phyloP scores from a whole-genome alignment of 2,329 filamentous ascomycete genomes.

The Ceratocystis alfenasii region DNA sequence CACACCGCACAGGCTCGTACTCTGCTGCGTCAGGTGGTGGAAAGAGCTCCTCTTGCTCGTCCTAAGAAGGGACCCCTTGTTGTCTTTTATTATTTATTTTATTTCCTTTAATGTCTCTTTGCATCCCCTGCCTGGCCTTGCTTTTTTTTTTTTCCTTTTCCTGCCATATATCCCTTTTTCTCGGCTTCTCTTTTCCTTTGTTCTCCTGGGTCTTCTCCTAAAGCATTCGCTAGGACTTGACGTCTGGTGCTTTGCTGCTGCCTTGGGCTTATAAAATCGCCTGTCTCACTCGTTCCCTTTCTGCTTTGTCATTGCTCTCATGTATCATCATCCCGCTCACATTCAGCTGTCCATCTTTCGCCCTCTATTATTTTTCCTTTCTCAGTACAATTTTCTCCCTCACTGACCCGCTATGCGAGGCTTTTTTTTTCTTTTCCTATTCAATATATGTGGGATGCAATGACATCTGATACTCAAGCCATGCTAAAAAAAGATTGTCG shows the following conservation, averaged over 20 bases:
- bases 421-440: not conserved
- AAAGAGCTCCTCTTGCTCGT: not conserved
- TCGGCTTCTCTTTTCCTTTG: not conserved
- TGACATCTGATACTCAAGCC: not conserved
- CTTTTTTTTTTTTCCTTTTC: not conserved
- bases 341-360: not conserved
- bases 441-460: slow-evolving; percentile 1
- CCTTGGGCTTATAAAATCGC: not conserved
- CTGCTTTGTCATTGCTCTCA: not conserved
- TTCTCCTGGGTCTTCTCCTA: not conserved
- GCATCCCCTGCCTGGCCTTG: not conserved
- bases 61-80: not conserved
- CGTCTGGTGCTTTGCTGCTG: not conserved
- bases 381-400: not conserved
- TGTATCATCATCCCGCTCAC: not conserved
- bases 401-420: not conserved
- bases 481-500: no score
- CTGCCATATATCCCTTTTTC: not conserved
- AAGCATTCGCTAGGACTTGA: not conserved
- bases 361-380: not conserved
- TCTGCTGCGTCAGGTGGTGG: not conserved
- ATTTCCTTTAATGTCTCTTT: not conserved
- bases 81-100: not conserved
- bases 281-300: not conserved
- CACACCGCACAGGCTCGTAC: not conserved